Conservation (phyloP, 768 basidiomycete species). For the Boletus sp. region DNA sequence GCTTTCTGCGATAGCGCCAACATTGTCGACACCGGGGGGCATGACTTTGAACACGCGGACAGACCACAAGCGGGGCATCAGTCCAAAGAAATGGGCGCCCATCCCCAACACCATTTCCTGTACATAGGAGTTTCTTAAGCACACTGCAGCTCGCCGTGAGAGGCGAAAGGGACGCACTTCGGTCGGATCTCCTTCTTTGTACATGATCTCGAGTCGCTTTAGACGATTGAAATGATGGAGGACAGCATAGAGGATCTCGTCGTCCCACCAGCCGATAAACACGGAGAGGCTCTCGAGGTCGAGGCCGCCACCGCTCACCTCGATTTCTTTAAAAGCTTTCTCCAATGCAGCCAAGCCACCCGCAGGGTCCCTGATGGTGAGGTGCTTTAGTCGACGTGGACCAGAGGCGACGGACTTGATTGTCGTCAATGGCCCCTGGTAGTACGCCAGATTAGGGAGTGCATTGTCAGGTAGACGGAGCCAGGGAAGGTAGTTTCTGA, state of each 20-base stretch:
- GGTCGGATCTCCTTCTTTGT: constrained; percentile 34
- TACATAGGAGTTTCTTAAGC: neutral
- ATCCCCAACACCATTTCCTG: constrained; percentile 41
- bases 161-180: constrained; percentile 34
- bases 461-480: constrained; percentile 18
- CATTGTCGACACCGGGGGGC: constrained; percentile 14
- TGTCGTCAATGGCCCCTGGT: constrained; percentile 28
- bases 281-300: constrained; percentile 32
- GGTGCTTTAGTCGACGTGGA: constrained; percentile 18
- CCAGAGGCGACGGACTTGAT: constrained; percentile 23
- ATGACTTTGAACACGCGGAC: constrained; percentile 37
- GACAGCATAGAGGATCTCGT: constrained; percentile 43
- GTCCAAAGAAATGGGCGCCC: constrained; percentile 41
- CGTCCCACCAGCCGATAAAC: constrained; percentile 43
- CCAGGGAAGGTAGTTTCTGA: constrained; percentile 29
- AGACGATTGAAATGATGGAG: constrained; percentile 36
- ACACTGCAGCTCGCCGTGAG: too few relatives aligned
- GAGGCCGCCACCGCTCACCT: constrained; percentile 12
- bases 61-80: constrained; percentile 35
- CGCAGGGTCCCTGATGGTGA: constrained; percentile 23
- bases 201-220: constrained; percentile 39
- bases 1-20: constrained; percentile 1
- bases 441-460: constrained; percentile 18
- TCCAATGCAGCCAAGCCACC: constrained; percentile 22
- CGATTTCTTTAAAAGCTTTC: constrained; percentile 28